These are phyloP conservation scores for Akanthomyces lecanii DNA, from an alignment of 2,329 filamentous ascomycete genomes.

Conservation along the genomic window DNA sequence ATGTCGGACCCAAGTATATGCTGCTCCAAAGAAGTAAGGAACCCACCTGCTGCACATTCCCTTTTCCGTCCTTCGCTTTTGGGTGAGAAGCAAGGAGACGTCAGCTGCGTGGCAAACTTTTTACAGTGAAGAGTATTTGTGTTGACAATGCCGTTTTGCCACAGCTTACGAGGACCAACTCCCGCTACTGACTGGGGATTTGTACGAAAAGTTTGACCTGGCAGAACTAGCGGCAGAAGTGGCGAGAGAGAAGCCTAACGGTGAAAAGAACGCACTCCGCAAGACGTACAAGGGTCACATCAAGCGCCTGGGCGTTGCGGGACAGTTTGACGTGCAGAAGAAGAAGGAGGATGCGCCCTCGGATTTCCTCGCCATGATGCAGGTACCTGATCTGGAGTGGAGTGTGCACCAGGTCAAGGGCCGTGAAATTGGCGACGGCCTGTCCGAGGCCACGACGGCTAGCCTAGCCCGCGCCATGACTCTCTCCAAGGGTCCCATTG, in stretches of 20 bases:
- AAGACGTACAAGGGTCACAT: conserved; percentile 68
- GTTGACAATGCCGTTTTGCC: conserved; percentile 10
- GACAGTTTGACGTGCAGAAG: conserved; percentile 56
- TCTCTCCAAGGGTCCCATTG: conserved; percentile 55
- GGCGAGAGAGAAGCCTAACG: conserved; percentile 59
- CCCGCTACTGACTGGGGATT: conserved; percentile 50
- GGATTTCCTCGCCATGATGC: conserved; percentile 50
- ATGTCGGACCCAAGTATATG: conserved; percentile 64
- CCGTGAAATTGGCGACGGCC: conserved; percentile 51
- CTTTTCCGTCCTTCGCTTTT: conserved; percentile 19
- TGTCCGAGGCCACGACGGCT: conserved; percentile 41
- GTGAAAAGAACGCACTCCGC: conserved; percentile 62
- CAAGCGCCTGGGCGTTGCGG: conserved; percentile 58
- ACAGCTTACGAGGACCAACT: conserved; percentile 45
- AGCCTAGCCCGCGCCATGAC: conserved; percentile 48
- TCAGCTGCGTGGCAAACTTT: conserved; percentile 25
- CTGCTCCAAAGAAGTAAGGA: conserved; percentile 64
- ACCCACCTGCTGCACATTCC: conserved; percentile 35
- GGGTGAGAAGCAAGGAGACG: conserved; percentile 21
- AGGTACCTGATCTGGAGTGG: conserved; percentile 54
- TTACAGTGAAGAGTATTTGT: conserved; percentile 22
- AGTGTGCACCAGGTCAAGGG: conserved; percentile 49
- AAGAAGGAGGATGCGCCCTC: conserved; percentile 49
- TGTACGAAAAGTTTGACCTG: conserved; percentile 56
- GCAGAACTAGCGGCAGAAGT: conserved; percentile 55